These are phyloP conservation scores for Chloranthus sessilifolius DNA, from an alignment of 164 flowering plant genomes.

Conservation along the genomic window DNA sequence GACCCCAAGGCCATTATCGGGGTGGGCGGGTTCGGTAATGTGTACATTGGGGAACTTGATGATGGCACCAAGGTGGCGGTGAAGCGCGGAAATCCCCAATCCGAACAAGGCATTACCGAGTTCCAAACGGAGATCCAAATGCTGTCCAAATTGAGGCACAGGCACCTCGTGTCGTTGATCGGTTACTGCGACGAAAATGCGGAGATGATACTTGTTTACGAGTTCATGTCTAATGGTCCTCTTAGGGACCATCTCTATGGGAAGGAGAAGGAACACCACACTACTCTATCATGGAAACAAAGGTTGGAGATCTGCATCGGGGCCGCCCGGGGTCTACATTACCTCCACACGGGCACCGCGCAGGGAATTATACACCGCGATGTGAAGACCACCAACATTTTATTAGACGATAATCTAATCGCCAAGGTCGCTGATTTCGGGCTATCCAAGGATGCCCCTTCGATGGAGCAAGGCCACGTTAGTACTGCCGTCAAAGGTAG, in stretches of 20 bases:
- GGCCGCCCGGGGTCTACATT: constrained; percentile 21
- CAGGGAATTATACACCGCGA: constrained; percentile 23
- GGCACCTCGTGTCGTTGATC: constrained; percentile 21
- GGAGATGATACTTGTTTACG: constrained; percentile 24
- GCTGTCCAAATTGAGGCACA: constrained; percentile 19
- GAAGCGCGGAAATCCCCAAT: constrained; percentile 22
- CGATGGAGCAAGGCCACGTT: constrained; percentile 21
- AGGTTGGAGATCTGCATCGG: constrained; percentile 20
- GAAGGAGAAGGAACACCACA: constrained; percentile 2
- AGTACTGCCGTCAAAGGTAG: constrained; percentile 25
- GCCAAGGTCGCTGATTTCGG: constrained; percentile 23
- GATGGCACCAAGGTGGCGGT: constrained; percentile 22
- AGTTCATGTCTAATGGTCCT: constrained; percentile 21
- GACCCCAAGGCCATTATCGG: constrained; percentile 18
- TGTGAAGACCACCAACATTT: constrained; percentile 22
- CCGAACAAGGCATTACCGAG: constrained; percentile 18
- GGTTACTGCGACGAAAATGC: constrained; percentile 22
- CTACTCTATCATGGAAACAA: constrained; percentile 17
- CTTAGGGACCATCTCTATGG: constrained; percentile 20
- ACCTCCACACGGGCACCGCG: constrained; percentile 21
- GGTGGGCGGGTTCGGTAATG: constrained; percentile 22
- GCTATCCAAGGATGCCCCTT: constrained; percentile 16
- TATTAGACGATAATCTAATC: constrained; percentile 18
- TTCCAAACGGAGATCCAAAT: constrained; percentile 23
- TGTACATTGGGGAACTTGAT: constrained; percentile 15